Percentiles rank a stretch among this genome's conserved stretches.
phyloP scores from a whole-genome alignment of 2,329 filamentous ascomycete genomes.

The Alternaria viburni region DNA sequence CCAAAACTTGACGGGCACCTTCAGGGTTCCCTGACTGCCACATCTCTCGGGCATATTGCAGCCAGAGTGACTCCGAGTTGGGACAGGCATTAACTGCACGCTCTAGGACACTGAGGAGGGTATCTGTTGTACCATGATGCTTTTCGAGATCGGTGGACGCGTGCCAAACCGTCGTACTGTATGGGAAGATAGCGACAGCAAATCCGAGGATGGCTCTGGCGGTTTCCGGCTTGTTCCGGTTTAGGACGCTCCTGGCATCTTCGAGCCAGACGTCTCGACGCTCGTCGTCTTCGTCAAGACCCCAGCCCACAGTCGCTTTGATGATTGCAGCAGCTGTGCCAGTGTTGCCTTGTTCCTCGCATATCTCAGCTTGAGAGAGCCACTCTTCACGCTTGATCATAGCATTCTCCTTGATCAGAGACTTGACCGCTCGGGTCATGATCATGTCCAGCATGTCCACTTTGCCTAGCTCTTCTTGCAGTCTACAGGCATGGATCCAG shows the following conservation, averaged over 20 bases:
- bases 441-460: constrained; percentile 78
- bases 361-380: constrained; percentile 93
- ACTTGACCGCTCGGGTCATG: constrained; percentile 91
- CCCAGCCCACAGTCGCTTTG: constrained; percentile 89
- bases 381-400: constrained; percentile 98
- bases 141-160: constrained; percentile 91
- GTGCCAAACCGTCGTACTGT: constrained; percentile 86
- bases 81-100: constrained; percentile 95
- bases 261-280: constrained; percentile 96
- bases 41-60: constrained; percentile 94
- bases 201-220: constrained; percentile 94
- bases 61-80: constrained; percentile 89
- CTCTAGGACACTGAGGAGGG: constrained; percentile 83
- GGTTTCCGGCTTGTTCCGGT: constrained; percentile 83
- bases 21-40: constrained; percentile 89
- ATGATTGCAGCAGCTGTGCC: constrained; percentile 90
- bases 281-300: constrained; percentile 93
- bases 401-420: constrained; percentile 85
- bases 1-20: constrained; percentile 83
- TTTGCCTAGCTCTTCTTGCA: constrained; percentile 89
- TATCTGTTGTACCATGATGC: constrained; percentile 83
- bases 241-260: constrained; percentile 83
- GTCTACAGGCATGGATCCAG: constrained; percentile 90
- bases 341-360: constrained; percentile 87
- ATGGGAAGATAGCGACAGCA: constrained; percentile 85